Evolutionary conservation across 306 rosid genomes (phyloP).

Genomic region (Prunus campanulata): DNA sequence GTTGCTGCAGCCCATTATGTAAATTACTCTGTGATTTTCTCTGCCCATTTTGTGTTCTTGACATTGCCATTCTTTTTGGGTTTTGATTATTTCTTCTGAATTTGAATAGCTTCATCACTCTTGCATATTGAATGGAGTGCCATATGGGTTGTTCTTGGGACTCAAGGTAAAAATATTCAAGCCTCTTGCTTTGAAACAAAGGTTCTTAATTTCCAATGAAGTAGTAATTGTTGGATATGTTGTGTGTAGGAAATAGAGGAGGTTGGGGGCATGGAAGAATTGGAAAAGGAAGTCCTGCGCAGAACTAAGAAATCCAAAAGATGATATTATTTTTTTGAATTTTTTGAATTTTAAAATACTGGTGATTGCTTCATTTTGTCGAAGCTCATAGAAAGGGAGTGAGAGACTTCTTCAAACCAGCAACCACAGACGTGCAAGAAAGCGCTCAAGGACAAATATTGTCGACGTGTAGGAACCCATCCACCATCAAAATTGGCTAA

Average conservation of each 20-base stretch:
- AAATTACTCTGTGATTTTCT: background rate
- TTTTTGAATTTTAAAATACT: background rate
- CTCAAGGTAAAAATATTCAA: constrained; percentile 49
- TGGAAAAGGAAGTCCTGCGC: constrained; percentile 58
- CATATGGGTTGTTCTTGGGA: constrained; percentile 90
- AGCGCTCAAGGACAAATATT: background rate
- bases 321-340: background rate
- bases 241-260: constrained; percentile 76
- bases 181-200: background rate
- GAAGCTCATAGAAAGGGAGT: background rate
- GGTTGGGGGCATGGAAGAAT: constrained; percentile 64
- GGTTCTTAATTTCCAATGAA: background rate
- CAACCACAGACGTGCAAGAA: constrained; percentile 5
- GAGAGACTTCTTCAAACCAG: background rate
- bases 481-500: too few relatives aligned
- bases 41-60: background rate
- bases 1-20: constrained; percentile 93
- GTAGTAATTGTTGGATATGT: background rate
- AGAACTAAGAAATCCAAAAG: constrained; percentile 26
- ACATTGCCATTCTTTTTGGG: background rate
- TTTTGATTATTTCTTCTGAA: background rate
- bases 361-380: background rate
- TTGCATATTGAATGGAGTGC: constrained; percentile 67
- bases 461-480: too few relatives aligned
- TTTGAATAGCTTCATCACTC: constrained; percentile 68